Evolutionary conservation across 2,329 filamentous ascomycete species (phyloP).

Genomic region (Microsporum audouinii): DNA sequence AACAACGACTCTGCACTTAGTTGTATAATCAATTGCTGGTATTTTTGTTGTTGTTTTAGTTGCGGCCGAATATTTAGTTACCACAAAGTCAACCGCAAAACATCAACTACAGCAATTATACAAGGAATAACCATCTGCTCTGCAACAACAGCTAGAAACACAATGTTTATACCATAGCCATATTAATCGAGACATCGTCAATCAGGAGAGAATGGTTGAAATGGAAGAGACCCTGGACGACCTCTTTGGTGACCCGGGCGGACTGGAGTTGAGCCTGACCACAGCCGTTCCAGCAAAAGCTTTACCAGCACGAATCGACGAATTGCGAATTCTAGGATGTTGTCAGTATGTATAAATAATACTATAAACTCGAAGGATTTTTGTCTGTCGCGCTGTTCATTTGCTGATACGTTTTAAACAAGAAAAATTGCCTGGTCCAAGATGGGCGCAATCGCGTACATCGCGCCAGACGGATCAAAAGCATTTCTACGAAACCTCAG

Average conservation of each 20-base stretch:
- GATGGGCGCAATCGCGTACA: conserved; percentile 70
- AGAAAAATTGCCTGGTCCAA: conserved; percentile 83
- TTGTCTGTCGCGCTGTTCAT: background rate
- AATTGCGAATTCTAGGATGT: conserved; percentile 63
- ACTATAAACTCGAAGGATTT: background rate
- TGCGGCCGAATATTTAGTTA: too few relatives aligned
- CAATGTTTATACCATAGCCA: background rate
- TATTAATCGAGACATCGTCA: background rate
- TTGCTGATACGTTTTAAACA: conserved; percentile 4
- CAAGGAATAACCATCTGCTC: background rate
- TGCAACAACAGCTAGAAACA: background rate
- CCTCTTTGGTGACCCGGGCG: conserved; percentile 58
- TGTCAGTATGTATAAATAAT: conserved; percentile 55
- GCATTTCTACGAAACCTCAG: conserved; percentile 64
- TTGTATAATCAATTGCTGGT: too few relatives aligned
- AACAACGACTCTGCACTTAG: background rate
- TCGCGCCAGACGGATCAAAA: conserved; percentile 58
- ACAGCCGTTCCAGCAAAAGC: conserved; percentile 49
- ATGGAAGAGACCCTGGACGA: conserved; percentile 54
- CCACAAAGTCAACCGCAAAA: background rate
- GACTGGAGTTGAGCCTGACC: conserved; percentile 47
- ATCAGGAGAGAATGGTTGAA: conserved; percentile 18
- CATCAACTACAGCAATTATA: background rate
- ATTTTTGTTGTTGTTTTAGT: too few relatives aligned
- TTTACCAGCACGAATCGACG: conserved; percentile 61